Base-by-base conservation (phyloP, 1,139 yeast genomes). In the Scheffersomyces stambukii region DNA sequence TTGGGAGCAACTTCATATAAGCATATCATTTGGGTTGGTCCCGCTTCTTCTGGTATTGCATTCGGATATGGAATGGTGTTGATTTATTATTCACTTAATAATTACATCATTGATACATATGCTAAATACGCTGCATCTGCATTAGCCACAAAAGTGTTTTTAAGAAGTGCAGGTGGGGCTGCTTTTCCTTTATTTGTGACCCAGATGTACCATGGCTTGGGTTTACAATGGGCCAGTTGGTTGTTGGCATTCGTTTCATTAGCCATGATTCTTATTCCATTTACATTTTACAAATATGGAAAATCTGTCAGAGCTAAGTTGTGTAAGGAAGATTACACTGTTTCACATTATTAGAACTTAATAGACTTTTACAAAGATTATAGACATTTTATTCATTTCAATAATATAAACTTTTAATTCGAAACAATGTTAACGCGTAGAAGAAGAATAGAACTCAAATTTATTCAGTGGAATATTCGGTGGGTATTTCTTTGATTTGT, bases 51-150 rank as follows among this genome's bases (percentile, higher is more conserved):
- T 2, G 96, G 96, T 39, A 56, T 86, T 28, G 85, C 93, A 0
- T 85, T 85, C 53, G 96, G 96, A 19, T 85, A 75, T 48, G 96
- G 96, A 37, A 84, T 86, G 95, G 95, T 85, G 32, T 65, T 86
- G 47, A 79, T 85, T 48, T 86, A 85, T 57, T 84, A 85, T 53
- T 82, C 95, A 2, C 70, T 85, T 50, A 86, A 86, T 61, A 85
- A 85, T 59, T 86, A 86, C 55, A 84, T 86, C 55, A 82, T 86
- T 52, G 95, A 85, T 56, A 79, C 93, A 16, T 85, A 84, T 54
- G 83, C 86, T 30, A 78, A 79, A 47, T 83, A 73, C 48, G 95
- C 95, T n/a, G 94, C 95, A 9, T 76, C 86, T 32, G 95, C 95
- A 1, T 67, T 86, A 42, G 95, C 95, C 8, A 86, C 95, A 10